phyloP scores from a whole-genome alignment of 345 rosid species.

The Kandelia obovata region DNA sequence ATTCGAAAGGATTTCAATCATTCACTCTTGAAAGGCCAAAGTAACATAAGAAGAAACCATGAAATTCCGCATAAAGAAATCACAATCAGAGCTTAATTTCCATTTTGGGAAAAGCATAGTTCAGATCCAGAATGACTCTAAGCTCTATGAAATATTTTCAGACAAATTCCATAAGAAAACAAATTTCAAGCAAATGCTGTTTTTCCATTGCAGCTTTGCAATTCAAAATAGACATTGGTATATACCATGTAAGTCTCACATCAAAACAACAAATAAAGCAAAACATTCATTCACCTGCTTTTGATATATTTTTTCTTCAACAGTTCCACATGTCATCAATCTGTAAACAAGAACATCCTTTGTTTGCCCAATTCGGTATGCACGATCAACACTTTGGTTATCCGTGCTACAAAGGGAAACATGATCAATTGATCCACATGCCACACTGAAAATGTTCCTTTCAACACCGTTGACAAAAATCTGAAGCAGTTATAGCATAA shows the following conservation, averaged over 20 bases:
- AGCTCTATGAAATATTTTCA: not conserved
- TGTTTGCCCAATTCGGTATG: conserved; percentile 92
- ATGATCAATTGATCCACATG: not conserved
- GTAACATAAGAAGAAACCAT: no score
- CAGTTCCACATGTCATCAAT: conserved; percentile 94
- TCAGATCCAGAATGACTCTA: not conserved
- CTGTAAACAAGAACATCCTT: conserved; percentile 93
- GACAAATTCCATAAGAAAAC: not conserved
- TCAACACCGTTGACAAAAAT: no score
- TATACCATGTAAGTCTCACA: not conserved
- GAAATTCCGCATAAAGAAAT: no score
- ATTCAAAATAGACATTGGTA: not conserved
- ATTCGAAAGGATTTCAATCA: not conserved
- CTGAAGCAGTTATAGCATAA: no score
- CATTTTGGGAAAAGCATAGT: no score
- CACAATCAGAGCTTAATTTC: no score
- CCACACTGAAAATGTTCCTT: not conserved
- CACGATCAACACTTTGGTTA: conserved; percentile 98
- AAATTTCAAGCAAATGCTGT: not conserved
- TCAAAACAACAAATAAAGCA: not conserved
- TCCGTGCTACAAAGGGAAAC: conserved; percentile 61
- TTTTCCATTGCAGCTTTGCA: not conserved
- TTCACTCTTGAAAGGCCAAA: no score
- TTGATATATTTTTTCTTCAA: conserved; percentile 95
- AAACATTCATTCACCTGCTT: conserved; percentile 60